Base-by-base conservation (phyloP, 768 basidiomycete genomes). In the Naganishia onofrii region DNA sequence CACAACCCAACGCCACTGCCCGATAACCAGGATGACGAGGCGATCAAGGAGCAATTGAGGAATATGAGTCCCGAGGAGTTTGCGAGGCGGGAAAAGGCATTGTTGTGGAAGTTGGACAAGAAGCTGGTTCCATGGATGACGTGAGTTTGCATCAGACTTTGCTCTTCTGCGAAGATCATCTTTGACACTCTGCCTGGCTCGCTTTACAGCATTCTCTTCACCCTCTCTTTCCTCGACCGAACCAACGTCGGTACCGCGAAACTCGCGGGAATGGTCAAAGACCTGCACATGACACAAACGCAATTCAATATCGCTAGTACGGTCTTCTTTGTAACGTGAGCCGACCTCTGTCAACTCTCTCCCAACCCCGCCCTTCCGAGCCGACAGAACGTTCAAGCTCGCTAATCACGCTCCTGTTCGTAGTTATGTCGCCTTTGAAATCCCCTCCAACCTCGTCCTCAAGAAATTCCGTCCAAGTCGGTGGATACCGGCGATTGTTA, bases 81-180 rank as follows among this genome's bases (percentile, higher is more conserved):
- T 51, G 67, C 57, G 12, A 74, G 38, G 44, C 69, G 73, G 8
- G 79, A 80, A 53, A 74, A 71, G 69, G 72, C 72, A 12, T 65
- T 79, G 51, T 21, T 80, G 8, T 60, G 72, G 64, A 79, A 79
- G 74, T 72, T 78, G 53, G 79, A 80, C 55, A 64, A 54, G 57
- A 74, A 74, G 48, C 66, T 80, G 38, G 76, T 80, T 2, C 79
- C 79, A 15, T 80, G 79, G 79, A 78, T 80, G 75, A 79, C 78
- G 78, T 77, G 74, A 71, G 76, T 77, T 23, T 7, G n/a, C 31
- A 2, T 31, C 36, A 31, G 42, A 0, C 15, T 3, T 21, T 4
- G n/a, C 28, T 13, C 3, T 36, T 29, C 36, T 28, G 23, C 6
- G 31, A 17, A 51, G 46, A 48, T 32, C 12, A 7, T 54, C 54